Evolutionary conservation across 1,284 basidiomycete species (phyloP).

Genomic region (Ganoderma resinaceum): DNA sequence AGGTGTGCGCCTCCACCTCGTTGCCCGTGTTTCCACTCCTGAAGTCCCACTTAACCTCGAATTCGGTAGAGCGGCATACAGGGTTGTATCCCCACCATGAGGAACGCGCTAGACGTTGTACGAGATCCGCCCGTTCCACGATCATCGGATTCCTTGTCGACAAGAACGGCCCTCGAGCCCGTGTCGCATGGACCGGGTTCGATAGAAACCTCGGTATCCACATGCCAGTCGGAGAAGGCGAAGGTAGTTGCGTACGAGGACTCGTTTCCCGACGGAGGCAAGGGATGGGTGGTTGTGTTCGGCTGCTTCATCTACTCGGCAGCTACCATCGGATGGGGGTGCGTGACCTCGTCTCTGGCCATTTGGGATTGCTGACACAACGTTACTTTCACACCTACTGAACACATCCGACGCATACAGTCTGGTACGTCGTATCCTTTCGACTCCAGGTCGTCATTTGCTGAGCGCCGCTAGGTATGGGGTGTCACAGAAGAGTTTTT

Average conservation of each 20-base stretch:
- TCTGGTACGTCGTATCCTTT: constrained; percentile 8
- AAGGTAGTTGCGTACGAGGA: constrained; percentile 7
- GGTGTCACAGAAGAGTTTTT: constrained; percentile 39
- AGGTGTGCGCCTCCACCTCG: neutral
- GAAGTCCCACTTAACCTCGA: neutral
- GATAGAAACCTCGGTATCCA: neutral
- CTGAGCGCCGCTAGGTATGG: constrained; percentile 31
- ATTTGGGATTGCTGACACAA: neutral
- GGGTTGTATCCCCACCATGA: too few relatives aligned
- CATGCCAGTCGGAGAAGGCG: neutral
- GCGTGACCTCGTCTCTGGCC: constrained; percentile 20
- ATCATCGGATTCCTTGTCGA: neutral
- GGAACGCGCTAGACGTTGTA: neutral
- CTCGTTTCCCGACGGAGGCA: constrained; percentile 27
- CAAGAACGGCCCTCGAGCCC: neutral
- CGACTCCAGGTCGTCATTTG: neutral
- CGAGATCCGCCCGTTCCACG: neutral
- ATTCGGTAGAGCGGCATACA: neutral
- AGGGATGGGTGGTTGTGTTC: constrained; percentile 32
- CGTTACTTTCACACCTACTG: neutral
- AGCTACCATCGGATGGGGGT: constrained; percentile 33
- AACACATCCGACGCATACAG: constrained; percentile 13
- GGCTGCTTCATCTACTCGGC: constrained; percentile 34
- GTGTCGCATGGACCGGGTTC: constrained; percentile 1
- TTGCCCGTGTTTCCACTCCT: neutral